Base-by-base conservation (phyloP, 768 basidiomycete genomes). In the Tephrocybe sp. region DNA sequence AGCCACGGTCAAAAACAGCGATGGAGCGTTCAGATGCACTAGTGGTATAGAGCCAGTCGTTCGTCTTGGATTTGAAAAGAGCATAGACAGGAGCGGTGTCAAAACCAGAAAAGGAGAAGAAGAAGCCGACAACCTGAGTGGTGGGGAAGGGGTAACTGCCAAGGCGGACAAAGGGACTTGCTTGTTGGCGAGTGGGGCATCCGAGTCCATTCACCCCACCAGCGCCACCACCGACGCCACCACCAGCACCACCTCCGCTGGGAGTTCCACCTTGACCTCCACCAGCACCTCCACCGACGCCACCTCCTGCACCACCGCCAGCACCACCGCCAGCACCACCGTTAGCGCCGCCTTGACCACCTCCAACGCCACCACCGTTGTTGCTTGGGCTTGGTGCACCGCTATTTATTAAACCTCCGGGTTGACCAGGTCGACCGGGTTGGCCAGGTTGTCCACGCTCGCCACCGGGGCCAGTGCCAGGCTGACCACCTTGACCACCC, bases 41-140 rank as follows among this genome's bases (percentile, higher is more conserved):
- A 4, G 56, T 57, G n/a, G 52, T 53, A 17, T 44, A 53, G 17
- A 57, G 49, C 26, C 38, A 57, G 33, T 57, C 56, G 39, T 57
- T 38, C 36, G 48, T 57, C 23, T 32, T 35, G 12, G 30, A 2
- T 22, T 53, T 50, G 45, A 45, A 53, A 7, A 53, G 35, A 13
- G 31, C 8, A 16, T 46, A 57, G 22, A 57, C 42, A 19, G 50
- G 42, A 20, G 19, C 20, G 11, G 52, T 53, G 23, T 39, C 35
- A 8, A 39, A 39, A 12, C 22, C 31, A 1, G 9, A 10, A 23
- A 14, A 53, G 9, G 32, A 12, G 41, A 48, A 53, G 36, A 57
- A 43, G 13, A 14, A 53, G 6, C 48, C 56, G 8, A 57, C 16
- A 8, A 40, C 7, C n/a, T 31, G 30, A 9, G 36, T 33, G 5